These are phyloP conservation scores for Glycine soja DNA, from an alignment of 306 rosid genomes.

Conservation along the genomic window DNA sequence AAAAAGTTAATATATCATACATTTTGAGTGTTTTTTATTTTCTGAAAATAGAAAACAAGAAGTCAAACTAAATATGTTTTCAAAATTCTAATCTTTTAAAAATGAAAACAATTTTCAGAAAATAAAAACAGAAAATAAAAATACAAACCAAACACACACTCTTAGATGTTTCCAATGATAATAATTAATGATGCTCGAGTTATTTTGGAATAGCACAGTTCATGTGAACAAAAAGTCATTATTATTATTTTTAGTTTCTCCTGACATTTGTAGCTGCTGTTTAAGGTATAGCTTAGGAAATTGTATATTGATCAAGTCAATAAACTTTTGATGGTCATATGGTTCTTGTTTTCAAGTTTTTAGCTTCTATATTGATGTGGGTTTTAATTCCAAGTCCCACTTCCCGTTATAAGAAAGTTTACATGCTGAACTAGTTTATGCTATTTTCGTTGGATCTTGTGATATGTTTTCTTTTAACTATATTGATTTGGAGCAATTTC, in stretches of 20 bases:
- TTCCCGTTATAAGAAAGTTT: not conserved
- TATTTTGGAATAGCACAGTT: not conserved
- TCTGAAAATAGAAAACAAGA: too few relatives aligned
- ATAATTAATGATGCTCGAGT: too few relatives aligned
- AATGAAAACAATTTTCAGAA: too few relatives aligned
- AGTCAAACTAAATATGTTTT: too few relatives aligned
- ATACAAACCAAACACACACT: too few relatives aligned
- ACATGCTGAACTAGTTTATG: slow-evolving; percentile 10
- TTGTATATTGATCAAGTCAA: not conserved
- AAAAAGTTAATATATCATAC: too few relatives aligned
- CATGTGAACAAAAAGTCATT: slow-evolving; percentile 1
- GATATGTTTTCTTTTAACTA: slow-evolving; percentile 24
- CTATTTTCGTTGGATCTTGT: slow-evolving; percentile 7
- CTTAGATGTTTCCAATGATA: too few relatives aligned
- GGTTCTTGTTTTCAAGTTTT: not conserved
- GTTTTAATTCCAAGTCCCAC: slow-evolving; percentile 4
- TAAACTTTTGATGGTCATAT: not conserved
- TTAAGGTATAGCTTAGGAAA: slow-evolving; percentile 6
- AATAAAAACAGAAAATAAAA: too few relatives aligned
- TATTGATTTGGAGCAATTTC: slow-evolving; percentile 75
- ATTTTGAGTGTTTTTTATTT: too few relatives aligned
- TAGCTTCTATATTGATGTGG: not conserved
- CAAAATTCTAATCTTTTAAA: too few relatives aligned
- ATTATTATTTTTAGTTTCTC: not conserved
- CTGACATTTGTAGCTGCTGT: not conserved